Evolutionary conservation across 2,329 filamentous ascomycete species (phyloP), one percentile per base, ranked within the genome.

Genomic region (Fusarium floridanum): DNA sequence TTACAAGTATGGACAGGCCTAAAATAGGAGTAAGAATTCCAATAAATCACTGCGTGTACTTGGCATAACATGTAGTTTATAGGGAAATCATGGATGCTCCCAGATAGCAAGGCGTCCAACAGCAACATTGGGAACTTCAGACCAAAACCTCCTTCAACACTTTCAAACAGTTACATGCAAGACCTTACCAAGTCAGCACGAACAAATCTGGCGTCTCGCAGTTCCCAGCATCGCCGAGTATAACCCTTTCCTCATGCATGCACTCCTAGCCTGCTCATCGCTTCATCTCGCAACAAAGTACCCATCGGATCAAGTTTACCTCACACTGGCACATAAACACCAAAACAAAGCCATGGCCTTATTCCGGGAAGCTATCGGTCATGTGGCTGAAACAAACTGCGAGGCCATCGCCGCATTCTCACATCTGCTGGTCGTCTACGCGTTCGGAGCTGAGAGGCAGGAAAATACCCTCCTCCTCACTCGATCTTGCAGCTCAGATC

Each of bases 261-360:
- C 56, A 6, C 56, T 72, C 1, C 41, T 72, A 1, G 56, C 69
- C 6, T 72, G 69, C 39, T 63, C 69, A 8, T 63, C 69, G 12
- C 61, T 72, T 11, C 69, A 72, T 29, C 24, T 69, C 2, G 69
- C 69, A 8, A 45, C 62, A 37, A 32, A 50, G 24, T 16, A 57
- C 6, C 63, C 62, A 16, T 48, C 39, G 14, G 29, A 41, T 11
- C 50, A 29, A 2, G 6, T 55, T 10, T 69, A 66, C 37, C 41
- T 53, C 17, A 24, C 68, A 5, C 53, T 36, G 1, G 69, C 69
- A 3, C 37, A 43, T 12, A 11, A 14, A 29, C 62, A 72, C 2
- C 69, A 72, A 12, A 63, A 69, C 16, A 45, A 17, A 20, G 69
- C 66, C 14, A 57, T 72, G 22, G 22, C 63, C 2, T 45, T 69